These are phyloP conservation scores for Trichosanthes truncata DNA, from an alignment of 306 rosid genomes.

Conservation along the genomic window DNA sequence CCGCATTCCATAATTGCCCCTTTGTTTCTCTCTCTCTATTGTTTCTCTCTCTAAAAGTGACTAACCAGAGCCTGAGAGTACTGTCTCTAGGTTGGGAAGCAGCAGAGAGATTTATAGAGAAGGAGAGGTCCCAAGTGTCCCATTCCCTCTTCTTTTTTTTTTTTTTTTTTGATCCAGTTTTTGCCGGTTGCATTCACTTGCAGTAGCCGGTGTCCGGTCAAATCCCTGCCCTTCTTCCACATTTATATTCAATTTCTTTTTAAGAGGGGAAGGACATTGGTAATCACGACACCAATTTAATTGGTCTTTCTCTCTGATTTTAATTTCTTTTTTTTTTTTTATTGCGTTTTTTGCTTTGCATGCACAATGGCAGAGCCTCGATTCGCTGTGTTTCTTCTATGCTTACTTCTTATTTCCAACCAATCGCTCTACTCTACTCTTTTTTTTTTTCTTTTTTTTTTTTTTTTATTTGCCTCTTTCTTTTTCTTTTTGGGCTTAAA, in stretches of 20 bases:
- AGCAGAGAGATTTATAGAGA: neutral
- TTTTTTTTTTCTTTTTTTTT: no score
- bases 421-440: neutral
- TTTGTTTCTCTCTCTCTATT: neutral
- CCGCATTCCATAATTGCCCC: constrained; percentile 1
- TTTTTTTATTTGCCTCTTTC: no score
- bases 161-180: neutral
- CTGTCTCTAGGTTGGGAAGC: neutral
- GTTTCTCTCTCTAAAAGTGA: neutral
- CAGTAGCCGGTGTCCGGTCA: neutral
- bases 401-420: neutral
- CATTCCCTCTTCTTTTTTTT: neutral
- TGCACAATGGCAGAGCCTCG: neutral
- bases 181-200: neutral
- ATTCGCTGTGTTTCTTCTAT: neutral
- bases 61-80: neutral
- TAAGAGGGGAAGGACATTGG: neutral
- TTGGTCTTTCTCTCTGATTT: neutral
- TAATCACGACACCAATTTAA: neutral
- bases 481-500: no score
- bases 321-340: no score
- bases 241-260: no score
- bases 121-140: neutral
- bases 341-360: neutral
- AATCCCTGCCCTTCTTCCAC: no score